phyloP scores from a whole-genome alignment of 805 yeast species.

The Candida coleopterorum region DNA sequence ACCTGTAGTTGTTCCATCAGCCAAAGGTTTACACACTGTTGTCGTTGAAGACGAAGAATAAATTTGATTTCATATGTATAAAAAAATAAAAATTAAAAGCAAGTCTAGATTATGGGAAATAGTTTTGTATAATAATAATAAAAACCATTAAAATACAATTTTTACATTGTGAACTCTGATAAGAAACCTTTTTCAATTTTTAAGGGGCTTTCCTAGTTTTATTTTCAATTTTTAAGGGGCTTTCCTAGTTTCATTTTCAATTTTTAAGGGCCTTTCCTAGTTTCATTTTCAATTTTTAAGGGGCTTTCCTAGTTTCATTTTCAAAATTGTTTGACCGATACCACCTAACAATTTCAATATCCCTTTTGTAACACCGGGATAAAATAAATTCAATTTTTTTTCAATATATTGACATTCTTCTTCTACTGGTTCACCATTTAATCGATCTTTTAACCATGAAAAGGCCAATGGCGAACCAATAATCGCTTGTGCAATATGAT shows the following conservation, averaged over 20 bases:
- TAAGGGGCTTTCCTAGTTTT: too few species aligned
- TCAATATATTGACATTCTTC: neutral
- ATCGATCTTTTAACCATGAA: conserved; percentile 14
- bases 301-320: neutral
- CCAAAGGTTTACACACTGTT: conserved; percentile 97
- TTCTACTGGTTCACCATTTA: conserved; percentile 13
- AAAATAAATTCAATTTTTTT: neutral
- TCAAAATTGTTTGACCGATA: neutral
- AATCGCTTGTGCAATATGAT: conserved; percentile 21
- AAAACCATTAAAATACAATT: neutral
- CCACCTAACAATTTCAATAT: neutral
- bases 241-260: too few species aligned
- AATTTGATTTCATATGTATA: conserved; percentile 9
- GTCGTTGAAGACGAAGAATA: conserved; percentile 77
- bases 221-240: too few species aligned
- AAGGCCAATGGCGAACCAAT: conserved; percentile 19
- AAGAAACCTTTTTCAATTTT: too few species aligned
- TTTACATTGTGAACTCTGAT: too few species aligned
- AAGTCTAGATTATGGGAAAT: conserved; percentile 2
- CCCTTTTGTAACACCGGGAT: neutral
- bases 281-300: neutral
- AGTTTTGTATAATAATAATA: conserved; percentile 9
- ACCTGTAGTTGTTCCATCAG: conserved; percentile 89
- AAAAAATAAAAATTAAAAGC: neutral
- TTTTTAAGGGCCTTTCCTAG: neutral